A percentile compares a stretch with the other conserved stretches of the same genome.
Conservation (phyloP, 140 eudicot genomes). For the Bidens hawaiensis region DNA sequence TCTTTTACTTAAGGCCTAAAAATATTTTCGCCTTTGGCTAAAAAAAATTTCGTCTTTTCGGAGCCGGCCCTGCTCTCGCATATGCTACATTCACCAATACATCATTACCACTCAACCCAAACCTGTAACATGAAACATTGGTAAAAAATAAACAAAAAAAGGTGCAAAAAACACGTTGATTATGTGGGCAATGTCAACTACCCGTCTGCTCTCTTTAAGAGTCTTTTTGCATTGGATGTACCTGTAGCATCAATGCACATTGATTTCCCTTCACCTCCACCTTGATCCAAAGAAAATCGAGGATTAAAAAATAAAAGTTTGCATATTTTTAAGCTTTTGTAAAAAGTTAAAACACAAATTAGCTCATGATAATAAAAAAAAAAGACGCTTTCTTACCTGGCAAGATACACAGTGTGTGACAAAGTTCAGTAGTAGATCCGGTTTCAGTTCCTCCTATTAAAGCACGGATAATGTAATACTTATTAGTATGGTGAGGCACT, state of each 20-base stretch:
- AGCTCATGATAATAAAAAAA: no score
- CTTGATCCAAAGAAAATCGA: slow-evolving; percentile 93
- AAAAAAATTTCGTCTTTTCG: no score
- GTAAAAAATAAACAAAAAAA: neutral
- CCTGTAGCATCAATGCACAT: slow-evolving; percentile 99
- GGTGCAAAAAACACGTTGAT: neutral
- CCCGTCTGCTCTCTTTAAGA: slow-evolving; percentile 93
- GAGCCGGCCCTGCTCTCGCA: no score
- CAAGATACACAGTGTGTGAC: slow-evolving; percentile 95
- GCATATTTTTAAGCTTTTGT: neutral
- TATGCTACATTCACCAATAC: slow-evolving; percentile 94
- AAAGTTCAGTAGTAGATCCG: slow-evolving; percentile 88
- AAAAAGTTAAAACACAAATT: neutral
- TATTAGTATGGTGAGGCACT: no score
- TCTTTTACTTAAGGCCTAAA: no score
- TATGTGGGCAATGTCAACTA: no score
- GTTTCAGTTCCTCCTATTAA: slow-evolving; percentile 85
- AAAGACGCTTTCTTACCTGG: slow-evolving; percentile 46
- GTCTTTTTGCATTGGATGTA: slow-evolving; percentile 94
- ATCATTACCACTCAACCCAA: slow-evolving; percentile 79
- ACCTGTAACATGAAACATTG: slow-evolving; percentile 59
- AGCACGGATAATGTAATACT: neutral
- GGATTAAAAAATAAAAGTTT: neutral
- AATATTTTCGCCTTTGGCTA: no score
- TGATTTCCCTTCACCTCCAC: slow-evolving; percentile 98